Percentiles rank a stretch among this genome's conserved stretches.
Conservation (phyloP, 2,329 filamentous ascomycete species). For the Dothiorella sarmentorum region DNA sequence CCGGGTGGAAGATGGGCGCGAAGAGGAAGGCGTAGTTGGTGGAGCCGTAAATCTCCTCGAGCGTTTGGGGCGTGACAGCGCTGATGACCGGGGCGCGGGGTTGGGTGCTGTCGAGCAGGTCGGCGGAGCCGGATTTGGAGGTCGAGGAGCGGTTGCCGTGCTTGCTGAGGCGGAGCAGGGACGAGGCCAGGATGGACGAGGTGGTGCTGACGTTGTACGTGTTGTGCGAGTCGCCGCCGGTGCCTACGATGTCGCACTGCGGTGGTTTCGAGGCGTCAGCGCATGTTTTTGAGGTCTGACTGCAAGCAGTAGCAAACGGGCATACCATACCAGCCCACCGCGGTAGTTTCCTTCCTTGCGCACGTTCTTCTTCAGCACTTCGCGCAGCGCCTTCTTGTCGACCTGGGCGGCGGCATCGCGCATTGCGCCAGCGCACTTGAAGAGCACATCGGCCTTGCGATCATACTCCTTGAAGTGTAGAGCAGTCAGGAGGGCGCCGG, state of each 20-base stretch:
- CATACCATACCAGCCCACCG: constrained; percentile 71
- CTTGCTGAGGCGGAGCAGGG: constrained; percentile 82
- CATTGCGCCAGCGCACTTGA: constrained; percentile 81
- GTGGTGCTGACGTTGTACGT: constrained; percentile 99
- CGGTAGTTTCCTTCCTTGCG: constrained; percentile 69
- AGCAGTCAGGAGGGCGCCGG: constrained; percentile 80
- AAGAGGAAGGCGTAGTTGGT: constrained; percentile 96
- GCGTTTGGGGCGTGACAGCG: constrained; percentile 67
- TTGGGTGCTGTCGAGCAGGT: constrained; percentile 74
- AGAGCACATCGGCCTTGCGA: constrained; percentile 77
- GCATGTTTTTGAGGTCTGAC: not conserved
- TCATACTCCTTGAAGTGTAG: constrained; percentile 90
- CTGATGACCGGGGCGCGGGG: constrained; percentile 71
- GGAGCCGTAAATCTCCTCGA: constrained; percentile 68
- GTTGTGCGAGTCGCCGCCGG: constrained; percentile 91
- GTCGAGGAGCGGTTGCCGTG: constrained; percentile 96
- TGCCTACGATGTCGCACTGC: constrained; percentile 90
- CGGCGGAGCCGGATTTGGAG: constrained; percentile 91
- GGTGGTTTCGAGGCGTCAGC: not conserved
- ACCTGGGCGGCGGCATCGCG: constrained; percentile 71
- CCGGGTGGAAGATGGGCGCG: constrained; percentile 92
- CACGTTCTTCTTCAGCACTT: constrained; percentile 58
- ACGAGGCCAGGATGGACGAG: constrained; percentile 84
- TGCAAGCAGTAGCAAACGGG: constrained; percentile 20
- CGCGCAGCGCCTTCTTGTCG: constrained; percentile 59